Evolutionary conservation across 2,329 filamentous ascomycete genomes (phyloP).

Genomic region (Cladophialophora exuberans): DNA sequence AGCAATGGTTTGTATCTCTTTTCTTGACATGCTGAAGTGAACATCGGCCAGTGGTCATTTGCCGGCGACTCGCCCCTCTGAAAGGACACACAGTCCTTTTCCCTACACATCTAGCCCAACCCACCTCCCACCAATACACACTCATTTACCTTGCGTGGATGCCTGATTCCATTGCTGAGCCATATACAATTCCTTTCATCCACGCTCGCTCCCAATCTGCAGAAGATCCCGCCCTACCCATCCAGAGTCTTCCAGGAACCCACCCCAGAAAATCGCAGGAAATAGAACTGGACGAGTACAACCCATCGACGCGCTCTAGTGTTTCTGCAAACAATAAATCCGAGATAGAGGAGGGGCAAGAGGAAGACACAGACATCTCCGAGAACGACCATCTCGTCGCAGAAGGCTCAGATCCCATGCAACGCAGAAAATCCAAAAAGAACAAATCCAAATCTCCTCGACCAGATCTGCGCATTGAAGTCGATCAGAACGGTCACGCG

Average conservation of each 20-base stretch:
- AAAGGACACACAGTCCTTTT: conserved; percentile 33
- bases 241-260: conserved; percentile 10
- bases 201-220: conserved; percentile 21
- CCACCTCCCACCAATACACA: conserved; percentile 21
- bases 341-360: conserved; percentile 16
- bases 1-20: too few species aligned
- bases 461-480: conserved; percentile 25
- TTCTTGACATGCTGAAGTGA: conserved; percentile 1
- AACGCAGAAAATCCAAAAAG: conserved; percentile 33
- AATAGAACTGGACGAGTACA: conserved; percentile 24
- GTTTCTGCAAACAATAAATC: conserved; percentile 8
- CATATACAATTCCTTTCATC: conserved; percentile 30
- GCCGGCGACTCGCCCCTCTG: conserved; percentile 5
- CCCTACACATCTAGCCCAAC: conserved; percentile 13
- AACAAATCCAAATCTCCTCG: conserved; percentile 31
- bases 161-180: conserved; percentile 35
- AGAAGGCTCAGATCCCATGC: conserved; percentile 34
- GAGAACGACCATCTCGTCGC: conserved; percentile 26
- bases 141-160: conserved; percentile 31
- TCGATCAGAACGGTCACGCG: conserved; percentile 33
- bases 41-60: conserved; percentile 16
- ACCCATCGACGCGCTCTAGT: neutral
- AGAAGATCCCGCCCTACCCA: conserved; percentile 25
- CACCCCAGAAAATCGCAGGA: conserved; percentile 6
- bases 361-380: conserved; percentile 23